Evolutionary conservation across 805 yeast genomes (phyloP).

Genomic region (Priceomyces haplophilus): DNA sequence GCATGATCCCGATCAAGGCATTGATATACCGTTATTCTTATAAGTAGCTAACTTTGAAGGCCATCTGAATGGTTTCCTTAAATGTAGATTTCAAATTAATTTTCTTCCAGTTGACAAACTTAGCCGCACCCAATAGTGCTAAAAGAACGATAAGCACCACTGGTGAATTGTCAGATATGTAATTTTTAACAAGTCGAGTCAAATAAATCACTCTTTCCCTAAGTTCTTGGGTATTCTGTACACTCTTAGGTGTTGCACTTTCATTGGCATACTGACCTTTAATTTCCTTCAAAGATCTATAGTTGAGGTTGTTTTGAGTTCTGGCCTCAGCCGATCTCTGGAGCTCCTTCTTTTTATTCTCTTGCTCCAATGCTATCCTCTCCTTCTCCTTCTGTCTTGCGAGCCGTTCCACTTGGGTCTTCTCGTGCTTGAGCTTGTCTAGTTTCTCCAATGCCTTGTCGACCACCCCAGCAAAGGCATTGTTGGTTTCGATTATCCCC

Average conservation of each 20-base stretch:
- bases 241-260: not conserved
- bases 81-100: constrained; percentile 29
- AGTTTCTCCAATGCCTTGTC: constrained; percentile 8
- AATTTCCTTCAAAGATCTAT: constrained; percentile 30
- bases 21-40: constrained; percentile 44
- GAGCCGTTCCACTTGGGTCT: constrained; percentile 8
- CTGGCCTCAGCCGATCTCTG: constrained; percentile 15
- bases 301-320: constrained; percentile 24
- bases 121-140: constrained; percentile 17
- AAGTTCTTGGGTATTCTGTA: constrained; percentile 7
- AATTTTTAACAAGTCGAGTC: constrained; percentile 17
- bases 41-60: constrained; percentile 41
- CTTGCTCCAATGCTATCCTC: constrained; percentile 14
- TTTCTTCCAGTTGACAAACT: constrained; percentile 21
- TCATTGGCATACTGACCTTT: constrained; percentile 13
- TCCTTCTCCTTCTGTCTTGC: constrained; percentile 11
- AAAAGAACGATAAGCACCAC: constrained; percentile 22
- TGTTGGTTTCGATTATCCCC: constrained; percentile 23
- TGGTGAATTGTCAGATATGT: constrained; percentile 27
- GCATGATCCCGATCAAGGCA: constrained; percentile 34
- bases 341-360: constrained; percentile 19
- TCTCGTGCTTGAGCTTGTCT: constrained; percentile 8
- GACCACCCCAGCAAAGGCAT: constrained; percentile 7
- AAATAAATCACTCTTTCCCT: constrained; percentile 16
- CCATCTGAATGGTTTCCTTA: constrained; percentile 39